Conservation (phyloP, 768 basidiomycete genomes). For the Lyophyllum shimeji region DNA sequence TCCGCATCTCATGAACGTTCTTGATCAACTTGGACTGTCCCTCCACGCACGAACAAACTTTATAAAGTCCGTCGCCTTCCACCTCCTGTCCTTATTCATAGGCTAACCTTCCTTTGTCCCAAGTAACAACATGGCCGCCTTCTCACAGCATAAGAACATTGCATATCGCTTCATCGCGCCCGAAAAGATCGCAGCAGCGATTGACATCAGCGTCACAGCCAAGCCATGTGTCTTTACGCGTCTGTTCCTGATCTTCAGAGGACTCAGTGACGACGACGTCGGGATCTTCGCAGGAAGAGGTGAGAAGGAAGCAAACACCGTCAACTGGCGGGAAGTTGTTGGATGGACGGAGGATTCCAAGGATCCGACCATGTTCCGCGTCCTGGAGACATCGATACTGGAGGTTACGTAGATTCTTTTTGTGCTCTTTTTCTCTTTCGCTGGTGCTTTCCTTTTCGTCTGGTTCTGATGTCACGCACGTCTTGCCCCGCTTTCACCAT, state of each 20-base stretch:
- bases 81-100: background rate
- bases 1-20: constrained; percentile 76
- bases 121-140: constrained; percentile 76
- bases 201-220: constrained; percentile 81
- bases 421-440: background rate
- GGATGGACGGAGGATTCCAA: constrained; percentile 83
- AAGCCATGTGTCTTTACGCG: constrained; percentile 83
- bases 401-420: constrained; percentile 51
- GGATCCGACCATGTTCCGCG: constrained; percentile 70
- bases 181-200: constrained; percentile 76
- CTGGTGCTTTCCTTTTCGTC: background rate
- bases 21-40: constrained; percentile 84
- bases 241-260: constrained; percentile 84
- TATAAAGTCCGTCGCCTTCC: constrained; percentile 56
- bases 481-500: background rate
- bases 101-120: constrained; percentile 1
- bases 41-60: constrained; percentile 80
- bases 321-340: constrained; percentile 80
- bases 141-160: constrained; percentile 79
- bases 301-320: constrained; percentile 81
- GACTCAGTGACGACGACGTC: constrained; percentile 78
- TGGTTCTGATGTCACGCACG: background rate
- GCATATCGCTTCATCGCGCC: constrained; percentile 88
- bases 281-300: constrained; percentile 73
- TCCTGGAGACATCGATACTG: constrained; percentile 77